These are phyloP conservation scores for Porodaedalea pini DNA, from an alignment of 1,284 basidiomycete genomes.

Conservation along the genomic window DNA sequence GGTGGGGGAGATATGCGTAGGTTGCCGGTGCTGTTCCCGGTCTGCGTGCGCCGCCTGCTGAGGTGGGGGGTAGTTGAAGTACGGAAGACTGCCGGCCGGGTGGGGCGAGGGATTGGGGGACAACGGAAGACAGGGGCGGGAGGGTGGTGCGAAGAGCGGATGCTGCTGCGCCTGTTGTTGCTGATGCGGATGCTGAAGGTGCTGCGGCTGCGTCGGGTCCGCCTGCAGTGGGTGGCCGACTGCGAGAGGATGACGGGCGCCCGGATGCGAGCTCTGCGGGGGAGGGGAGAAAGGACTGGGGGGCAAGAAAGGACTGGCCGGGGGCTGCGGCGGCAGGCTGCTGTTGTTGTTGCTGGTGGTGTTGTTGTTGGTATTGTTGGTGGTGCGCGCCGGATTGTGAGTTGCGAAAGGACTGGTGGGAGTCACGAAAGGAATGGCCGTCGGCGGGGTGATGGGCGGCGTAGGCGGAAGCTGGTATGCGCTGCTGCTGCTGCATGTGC, in stretches of 20 bases:
- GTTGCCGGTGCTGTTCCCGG: slow-evolving; percentile 48
- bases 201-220: slow-evolving; percentile 12
- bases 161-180: slow-evolving; percentile 26
- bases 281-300: slow-evolving; percentile 43
- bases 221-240: slow-evolving; percentile 39
- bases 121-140: slow-evolving; percentile 69
- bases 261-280: slow-evolving; percentile 30
- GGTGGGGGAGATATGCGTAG: slow-evolving; percentile 40
- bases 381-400: slow-evolving; percentile 41
- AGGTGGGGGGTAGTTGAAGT: slow-evolving; percentile 42
- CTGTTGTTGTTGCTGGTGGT: slow-evolving; percentile 27
- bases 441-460: slow-evolving; percentile 29
- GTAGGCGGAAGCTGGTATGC: slow-evolving; percentile 20
- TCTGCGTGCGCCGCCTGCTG: slow-evolving; percentile 33
- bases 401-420: slow-evolving; percentile 66
- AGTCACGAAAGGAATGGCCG: slow-evolving; percentile 66
- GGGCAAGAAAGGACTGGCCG: slow-evolving; percentile 62
- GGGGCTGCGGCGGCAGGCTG: slow-evolving; percentile 28
- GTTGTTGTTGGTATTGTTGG: slow-evolving; percentile 16
- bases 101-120: slow-evolving; percentile 56
- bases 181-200: neutral
- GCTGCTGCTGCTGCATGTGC: slow-evolving; percentile 18
- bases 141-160: slow-evolving; percentile 44
- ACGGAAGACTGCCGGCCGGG: slow-evolving; percentile 40
- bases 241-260: slow-evolving; percentile 45